Base-by-base conservation (phyloP, 805 yeast species). In the Saccharomycopsis sp. region DNA sequence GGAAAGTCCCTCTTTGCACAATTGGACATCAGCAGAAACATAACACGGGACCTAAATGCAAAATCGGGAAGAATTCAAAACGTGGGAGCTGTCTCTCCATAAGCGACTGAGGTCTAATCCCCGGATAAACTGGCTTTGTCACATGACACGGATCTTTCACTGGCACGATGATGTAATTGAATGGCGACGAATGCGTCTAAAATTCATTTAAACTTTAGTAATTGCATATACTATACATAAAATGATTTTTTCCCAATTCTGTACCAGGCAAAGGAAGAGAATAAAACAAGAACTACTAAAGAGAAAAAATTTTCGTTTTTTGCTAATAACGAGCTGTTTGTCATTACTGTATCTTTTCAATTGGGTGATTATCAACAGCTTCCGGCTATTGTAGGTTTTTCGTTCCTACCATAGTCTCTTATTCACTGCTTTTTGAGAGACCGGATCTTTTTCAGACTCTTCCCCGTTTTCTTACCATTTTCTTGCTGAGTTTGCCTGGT, bases 191-290 rank as follows among this genome's bases (percentile, higher is more conserved):
- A 29, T 29, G 37, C 37, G 37, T 29, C 37, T 29, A 29, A 29
- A 29, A 29, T 12, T 7, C 37, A 29, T 29, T 29, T 29, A 29
- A 29, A 12, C 48, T 44, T 44, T 44, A 44, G 48, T 18, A 44
- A 44, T 4, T 44, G 48, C 48, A 44, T 44, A 44, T 44, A 44
- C 48, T 44, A 44, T 44, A 44, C 48, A 44, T 44, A 18, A 44
- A 44, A 29, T 29, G 37, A 29, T 29, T 29, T 29, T 29, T 29
- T 29, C 37, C 37, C 37, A 29, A 7, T 29, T 29, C 12, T 29
- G 37, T 12, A 29, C 12, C 37, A n/a, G n/a, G n/a, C n/a, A 29
- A 29, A 29, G 37, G 12, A 12, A 29, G 9, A 29, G 37, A 29
- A 29, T 7, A 29, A 12, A 29, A n/a, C n/a, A n/a, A n/a, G n/a